Percentiles rank a stretch among this genome's conserved stretches.
Evolutionary conservation across 2,329 filamentous ascomycete species (phyloP).

Genomic region (Gliomastix tumulicola): DNA sequence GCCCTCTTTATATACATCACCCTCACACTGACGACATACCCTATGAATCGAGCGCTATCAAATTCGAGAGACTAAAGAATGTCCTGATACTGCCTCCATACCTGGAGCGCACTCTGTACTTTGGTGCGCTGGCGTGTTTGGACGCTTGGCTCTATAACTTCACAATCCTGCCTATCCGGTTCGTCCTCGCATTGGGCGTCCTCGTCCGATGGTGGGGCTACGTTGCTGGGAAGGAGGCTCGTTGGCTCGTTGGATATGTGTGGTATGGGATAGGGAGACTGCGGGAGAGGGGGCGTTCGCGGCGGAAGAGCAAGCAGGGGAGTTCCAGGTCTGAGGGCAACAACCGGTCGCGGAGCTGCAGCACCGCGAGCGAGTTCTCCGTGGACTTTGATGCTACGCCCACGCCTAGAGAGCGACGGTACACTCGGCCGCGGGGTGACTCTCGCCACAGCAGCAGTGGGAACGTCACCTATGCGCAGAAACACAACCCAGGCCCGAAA

Average conservation of each 20-base stretch:
- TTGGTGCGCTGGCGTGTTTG: conserved; percentile 84
- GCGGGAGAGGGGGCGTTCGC: conserved; percentile 54
- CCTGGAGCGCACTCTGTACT: conserved; percentile 77
- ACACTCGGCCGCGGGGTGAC: conserved; percentile 3
- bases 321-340: background rate
- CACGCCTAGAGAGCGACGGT: conserved; percentile 2
- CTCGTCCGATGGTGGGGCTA: conserved; percentile 72
- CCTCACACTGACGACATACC: conserved; percentile 53
- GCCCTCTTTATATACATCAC: conserved; percentile 59
- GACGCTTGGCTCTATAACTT: conserved; percentile 97
- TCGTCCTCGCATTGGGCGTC: conserved; percentile 72
- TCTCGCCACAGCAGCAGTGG: conserved; percentile 2
- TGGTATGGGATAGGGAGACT: conserved; percentile 73
- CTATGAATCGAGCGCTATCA: conserved; percentile 88
- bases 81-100: conserved; percentile 76
- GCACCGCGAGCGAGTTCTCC: conserved; percentile 18
- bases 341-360: conserved; percentile 29
- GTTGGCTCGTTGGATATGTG: conserved; percentile 68
- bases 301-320: conserved; percentile 21
- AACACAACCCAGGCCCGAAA: conserved; percentile 16
- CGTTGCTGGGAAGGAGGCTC: conserved; percentile 63
- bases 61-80: conserved; percentile 86
- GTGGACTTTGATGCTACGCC: conserved; percentile 4
- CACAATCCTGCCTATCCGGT: conserved; percentile 87
- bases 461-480: background rate